These are phyloP conservation scores for Pseudocercospora musae DNA, from an alignment of 2,329 filamentous ascomycete genomes.

Conservation along the genomic window DNA sequence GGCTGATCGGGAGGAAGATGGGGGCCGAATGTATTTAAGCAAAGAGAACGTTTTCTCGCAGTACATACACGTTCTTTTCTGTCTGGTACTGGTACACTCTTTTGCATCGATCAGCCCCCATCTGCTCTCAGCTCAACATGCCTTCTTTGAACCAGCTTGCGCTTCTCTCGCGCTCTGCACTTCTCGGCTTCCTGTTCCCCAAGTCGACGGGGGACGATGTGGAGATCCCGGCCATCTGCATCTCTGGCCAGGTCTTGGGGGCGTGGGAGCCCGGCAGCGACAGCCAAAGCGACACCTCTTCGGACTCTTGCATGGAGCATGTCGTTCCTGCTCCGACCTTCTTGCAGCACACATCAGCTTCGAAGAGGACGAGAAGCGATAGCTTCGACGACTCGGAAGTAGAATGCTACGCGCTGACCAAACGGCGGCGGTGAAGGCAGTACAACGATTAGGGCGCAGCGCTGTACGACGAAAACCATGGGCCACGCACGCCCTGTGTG, in stretches of 20 bases:
- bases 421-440: background rate
- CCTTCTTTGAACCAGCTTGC: background rate
- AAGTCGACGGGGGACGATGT: background rate
- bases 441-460: background rate
- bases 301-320: background rate
- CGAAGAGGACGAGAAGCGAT: background rate
- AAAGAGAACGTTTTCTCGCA: too few relatives aligned
- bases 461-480: background rate
- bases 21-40: constrained; percentile 1
- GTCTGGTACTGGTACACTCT: background rate
- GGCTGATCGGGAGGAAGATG: background rate
- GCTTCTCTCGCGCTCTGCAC: background rate
- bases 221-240: constrained; percentile 1
- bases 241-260: background rate
- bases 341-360: background rate
- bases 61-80: background rate
- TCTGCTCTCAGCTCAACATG: background rate
- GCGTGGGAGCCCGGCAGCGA: background rate
- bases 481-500: background rate
- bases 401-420: background rate
- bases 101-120: background rate
- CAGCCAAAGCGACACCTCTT: background rate
- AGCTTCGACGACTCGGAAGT: background rate
- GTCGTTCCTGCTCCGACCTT: background rate
- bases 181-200: background rate